Conservation (phyloP, 257 asterid species). For the Leptodermis oblonga region DNA sequence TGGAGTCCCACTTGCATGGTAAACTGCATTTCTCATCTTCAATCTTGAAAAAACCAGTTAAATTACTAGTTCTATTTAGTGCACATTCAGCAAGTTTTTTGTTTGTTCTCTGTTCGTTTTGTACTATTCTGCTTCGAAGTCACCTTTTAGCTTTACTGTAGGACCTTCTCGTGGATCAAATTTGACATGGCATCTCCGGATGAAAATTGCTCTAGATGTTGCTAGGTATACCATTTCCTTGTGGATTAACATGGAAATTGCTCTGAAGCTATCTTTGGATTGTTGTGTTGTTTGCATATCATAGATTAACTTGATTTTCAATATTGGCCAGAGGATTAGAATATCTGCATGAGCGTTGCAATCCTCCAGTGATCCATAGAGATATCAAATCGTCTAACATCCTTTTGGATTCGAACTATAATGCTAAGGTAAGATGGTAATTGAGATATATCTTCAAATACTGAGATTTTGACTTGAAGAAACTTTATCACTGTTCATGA, state of each 20-base stretch:
- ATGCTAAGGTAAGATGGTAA: conserved; percentile 66
- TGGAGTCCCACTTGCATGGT: conserved; percentile 86
- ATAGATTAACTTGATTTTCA: conserved; percentile 5
- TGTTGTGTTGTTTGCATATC: not conserved
- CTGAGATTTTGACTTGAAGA: not conserved
- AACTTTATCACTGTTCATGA: conserved; percentile 1
- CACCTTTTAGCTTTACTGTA: conserved; percentile 16
- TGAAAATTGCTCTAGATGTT: conserved; percentile 90
- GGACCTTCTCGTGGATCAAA: conserved; percentile 66
- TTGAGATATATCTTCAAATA: conserved; percentile 1
- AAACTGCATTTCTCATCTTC: conserved; percentile 13
- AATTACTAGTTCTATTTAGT: not conserved
- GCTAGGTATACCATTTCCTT: conserved; percentile 55
- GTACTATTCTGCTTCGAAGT: not conserved
- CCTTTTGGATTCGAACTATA: conserved; percentile 74
- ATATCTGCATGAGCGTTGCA: conserved; percentile 79
- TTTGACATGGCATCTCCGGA: conserved; percentile 81
- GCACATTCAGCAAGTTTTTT: conserved; percentile 1
- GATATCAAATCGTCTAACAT: conserved; percentile 85
- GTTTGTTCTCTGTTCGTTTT: not conserved
- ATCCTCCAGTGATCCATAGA: conserved; percentile 85
- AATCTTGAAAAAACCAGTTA: not conserved
- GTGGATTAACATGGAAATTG: not conserved
- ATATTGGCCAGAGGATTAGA: conserved; percentile 70
- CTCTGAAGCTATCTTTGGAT: not conserved